Conservation (phyloP, 2,329 filamentous ascomycete genomes). For the Sporothrix sp. region DNA sequence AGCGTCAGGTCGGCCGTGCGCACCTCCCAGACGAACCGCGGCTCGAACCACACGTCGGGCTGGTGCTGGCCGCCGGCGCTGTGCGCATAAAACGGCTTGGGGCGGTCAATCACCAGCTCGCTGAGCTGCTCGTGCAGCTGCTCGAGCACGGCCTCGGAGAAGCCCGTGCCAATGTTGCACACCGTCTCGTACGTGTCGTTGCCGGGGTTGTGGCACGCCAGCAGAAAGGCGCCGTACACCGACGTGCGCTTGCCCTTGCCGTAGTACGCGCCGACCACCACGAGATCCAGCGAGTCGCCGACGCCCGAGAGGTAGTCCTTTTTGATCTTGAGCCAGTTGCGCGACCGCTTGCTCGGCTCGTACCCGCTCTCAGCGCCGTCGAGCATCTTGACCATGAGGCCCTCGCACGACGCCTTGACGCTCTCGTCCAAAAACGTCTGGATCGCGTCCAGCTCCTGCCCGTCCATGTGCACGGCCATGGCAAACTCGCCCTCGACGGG, state of each 20-base stretch:
- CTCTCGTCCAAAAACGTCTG: constrained; percentile 87
- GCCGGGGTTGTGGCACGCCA: constrained; percentile 81
- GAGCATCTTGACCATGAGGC: constrained; percentile 98
- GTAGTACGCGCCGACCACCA: constrained; percentile 88
- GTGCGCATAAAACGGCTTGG: constrained; percentile 92
- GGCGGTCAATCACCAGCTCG: constrained; percentile 70
- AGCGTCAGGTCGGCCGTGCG: constrained; percentile 93
- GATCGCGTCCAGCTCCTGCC: constrained; percentile 85
- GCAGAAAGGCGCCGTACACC: constrained; percentile 88
- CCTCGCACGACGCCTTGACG: constrained; percentile 92
- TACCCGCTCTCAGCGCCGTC: constrained; percentile 89
- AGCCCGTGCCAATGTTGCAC: constrained; percentile 97
- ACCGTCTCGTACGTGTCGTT: constrained; percentile 85
- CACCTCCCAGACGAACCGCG: constrained; percentile 91
- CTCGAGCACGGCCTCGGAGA: constrained; percentile 88
- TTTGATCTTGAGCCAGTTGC: constrained; percentile 99
- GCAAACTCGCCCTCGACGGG: constrained; percentile 82
- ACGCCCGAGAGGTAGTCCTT: constrained; percentile 94
- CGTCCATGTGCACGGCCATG: constrained; percentile 79
- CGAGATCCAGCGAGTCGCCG: constrained; percentile 91
- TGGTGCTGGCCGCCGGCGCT: constrained; percentile 79
- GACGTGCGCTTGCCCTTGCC: constrained; percentile 93
- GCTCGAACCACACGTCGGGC: constrained; percentile 97
- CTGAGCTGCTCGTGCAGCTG: constrained; percentile 69
- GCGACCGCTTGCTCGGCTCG: constrained; percentile 88